Evolutionary conservation across 805 yeast genomes (phyloP), one percentile per base, ranked within the genome.

Genomic region (Kuraishia molischiana): DNA sequence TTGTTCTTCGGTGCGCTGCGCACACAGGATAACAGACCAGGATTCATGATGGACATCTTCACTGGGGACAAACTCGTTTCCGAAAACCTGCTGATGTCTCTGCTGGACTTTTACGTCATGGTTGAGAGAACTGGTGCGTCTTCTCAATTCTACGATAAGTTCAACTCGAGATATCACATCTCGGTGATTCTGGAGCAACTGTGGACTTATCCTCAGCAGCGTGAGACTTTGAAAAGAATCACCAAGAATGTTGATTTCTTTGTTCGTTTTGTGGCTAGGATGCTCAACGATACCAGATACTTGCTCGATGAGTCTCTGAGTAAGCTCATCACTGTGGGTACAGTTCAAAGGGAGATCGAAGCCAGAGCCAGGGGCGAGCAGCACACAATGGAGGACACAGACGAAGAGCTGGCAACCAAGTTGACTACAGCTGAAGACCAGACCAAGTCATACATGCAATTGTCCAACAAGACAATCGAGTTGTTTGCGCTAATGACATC

Each of bases 121-220:
- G 89, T 90, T 36, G 99, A 92, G 56, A 87, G 85, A 51, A 92
- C 98, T 0, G 98, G 98, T 8, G 82, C 96, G 2, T 79, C 90
- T 5, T 78, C 94, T 0, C 97, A 92, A 59, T 92, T 90, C 54
- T 90, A 90, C 57, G 99, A 92, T 58, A 92, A 92, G 60, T 92
- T 92, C 63, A 89, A 86, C 56, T 75, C 85, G 32, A 73, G 98
- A 56, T 90, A 78, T 58, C 81, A 85, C 53, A 85, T 92, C 21
- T 82, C 96, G 1, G 74, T 74, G 34, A 81, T 92, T 24, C 62
- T 92, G 49, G 90, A 86, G 54, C 78, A 79, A 47, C 63, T 92
- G 38, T 92, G 97, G 94, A 72, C 77, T 41, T 74, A 75, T 47
- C 79, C 78, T 18, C 53, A 64, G 22, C 90, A 85, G 59, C 73